Evolutionary conservation across 257 asterid species (phyloP).

Genomic region (Hygrophila difformis): DNA sequence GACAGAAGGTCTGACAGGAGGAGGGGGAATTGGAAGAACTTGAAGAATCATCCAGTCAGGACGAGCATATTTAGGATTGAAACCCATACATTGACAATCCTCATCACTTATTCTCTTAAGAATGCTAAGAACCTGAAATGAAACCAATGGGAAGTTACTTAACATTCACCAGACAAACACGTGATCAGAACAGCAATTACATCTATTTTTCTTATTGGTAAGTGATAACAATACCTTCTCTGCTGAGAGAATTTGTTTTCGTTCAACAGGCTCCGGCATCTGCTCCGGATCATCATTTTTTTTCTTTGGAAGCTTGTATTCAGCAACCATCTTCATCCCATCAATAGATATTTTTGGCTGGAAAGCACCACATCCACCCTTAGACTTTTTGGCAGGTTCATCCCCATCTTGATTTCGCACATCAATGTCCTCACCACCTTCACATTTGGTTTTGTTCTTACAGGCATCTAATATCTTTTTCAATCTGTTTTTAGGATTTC

Average conservation of each 20-base stretch:
- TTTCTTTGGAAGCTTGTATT: conserved; percentile 68
- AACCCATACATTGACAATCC: conserved; percentile 71
- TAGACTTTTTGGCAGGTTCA: conserved; percentile 61
- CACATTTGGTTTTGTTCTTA: conserved; percentile 79
- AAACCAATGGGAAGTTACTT: conserved; percentile 6
- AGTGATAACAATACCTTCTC: conserved; percentile 50
- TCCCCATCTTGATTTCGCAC: conserved; percentile 66
- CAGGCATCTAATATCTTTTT: conserved; percentile 79
- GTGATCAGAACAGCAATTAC: not conserved
- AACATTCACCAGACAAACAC: conserved; percentile 9
- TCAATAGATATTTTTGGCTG: conserved; percentile 91
- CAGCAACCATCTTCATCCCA: conserved; percentile 99
- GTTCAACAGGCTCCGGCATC: conserved; percentile 94
- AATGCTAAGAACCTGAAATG: conserved; percentile 74
- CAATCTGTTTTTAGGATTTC: conserved; percentile 77
- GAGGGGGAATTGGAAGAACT: conserved; percentile 98
- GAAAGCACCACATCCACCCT: conserved; percentile 99
- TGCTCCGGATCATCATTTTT: conserved; percentile 84
- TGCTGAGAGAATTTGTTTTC: conserved; percentile 82
- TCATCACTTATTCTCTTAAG: conserved; percentile 92
- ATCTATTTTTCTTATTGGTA: not conserved
- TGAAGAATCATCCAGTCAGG: conserved; percentile 99
- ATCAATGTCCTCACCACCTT: conserved; percentile 91
- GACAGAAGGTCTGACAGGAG: conserved; percentile 98
- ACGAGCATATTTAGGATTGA: conserved; percentile 88